phyloP scores from a whole-genome alignment of 2,329 filamentous ascomycete species.

The Geosmithia morbida region DNA sequence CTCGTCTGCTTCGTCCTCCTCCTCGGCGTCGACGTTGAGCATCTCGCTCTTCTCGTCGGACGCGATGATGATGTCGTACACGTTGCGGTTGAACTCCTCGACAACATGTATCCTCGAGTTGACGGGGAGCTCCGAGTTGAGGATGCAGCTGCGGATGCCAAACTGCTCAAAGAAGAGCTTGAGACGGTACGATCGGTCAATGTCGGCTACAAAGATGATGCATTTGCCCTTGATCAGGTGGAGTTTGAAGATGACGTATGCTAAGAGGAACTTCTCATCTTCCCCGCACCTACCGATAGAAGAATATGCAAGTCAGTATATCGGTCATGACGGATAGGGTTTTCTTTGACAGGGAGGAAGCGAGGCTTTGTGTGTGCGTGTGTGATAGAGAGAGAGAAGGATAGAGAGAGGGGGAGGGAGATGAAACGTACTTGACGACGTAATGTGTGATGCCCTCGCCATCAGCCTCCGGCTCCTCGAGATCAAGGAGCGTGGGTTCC shows the following conservation, averaged over 20 bases:
- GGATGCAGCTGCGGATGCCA: conserved; percentile 78
- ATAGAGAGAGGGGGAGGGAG: not conserved
- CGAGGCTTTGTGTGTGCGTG: no score
- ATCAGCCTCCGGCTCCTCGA: conserved; percentile 71
- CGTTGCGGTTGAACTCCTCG: conserved; percentile 89
- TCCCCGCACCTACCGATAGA: conserved; percentile 59
- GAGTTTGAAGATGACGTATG: conserved; percentile 91
- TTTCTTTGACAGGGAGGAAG: no score
- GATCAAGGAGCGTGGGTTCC: conserved; percentile 57
- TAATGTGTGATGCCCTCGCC: conserved; percentile 72
- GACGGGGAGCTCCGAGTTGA: conserved; percentile 89
- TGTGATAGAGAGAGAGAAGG: no score
- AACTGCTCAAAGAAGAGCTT: conserved; percentile 97
- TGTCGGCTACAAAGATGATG: conserved; percentile 58
- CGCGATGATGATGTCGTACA: conserved; percentile 97
- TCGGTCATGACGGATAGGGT: no score
- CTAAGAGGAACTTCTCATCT: conserved; percentile 89
- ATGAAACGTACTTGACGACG: conserved; percentile 51
- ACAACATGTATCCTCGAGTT: conserved; percentile 91
- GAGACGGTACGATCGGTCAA: conserved; percentile 77
- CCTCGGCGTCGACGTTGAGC: conserved; percentile 29
- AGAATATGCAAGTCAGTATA: not conserved
- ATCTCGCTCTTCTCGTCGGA: conserved; percentile 76
- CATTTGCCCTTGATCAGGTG: conserved; percentile 89
- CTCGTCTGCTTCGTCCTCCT: conserved; percentile 14